phyloP scores from a whole-genome alignment of 208 protist species.

The Tetramitus jugosus region DNA sequence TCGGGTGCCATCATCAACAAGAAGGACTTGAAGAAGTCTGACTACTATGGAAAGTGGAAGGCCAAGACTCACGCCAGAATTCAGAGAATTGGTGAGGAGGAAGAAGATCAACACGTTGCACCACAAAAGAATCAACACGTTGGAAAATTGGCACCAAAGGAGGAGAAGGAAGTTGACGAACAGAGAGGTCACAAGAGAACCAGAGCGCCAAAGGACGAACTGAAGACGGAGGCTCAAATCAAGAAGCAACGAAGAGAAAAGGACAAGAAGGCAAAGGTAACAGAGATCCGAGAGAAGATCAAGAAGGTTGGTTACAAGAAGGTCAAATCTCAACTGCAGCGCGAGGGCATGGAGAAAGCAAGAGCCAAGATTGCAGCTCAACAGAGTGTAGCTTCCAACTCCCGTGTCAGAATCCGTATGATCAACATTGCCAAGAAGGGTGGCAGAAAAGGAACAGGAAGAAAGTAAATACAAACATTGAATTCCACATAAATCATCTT shows the following conservation, averaged over 20 bases:
- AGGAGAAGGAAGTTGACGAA: not conserved
- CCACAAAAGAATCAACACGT: not conserved
- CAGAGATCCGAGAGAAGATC: not conserved
- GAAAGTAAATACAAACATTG: no score
- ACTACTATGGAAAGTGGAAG: slow-evolving; percentile 3
- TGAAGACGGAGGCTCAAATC: not conserved
- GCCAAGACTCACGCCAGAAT: not conserved
- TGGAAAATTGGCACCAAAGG: no score
- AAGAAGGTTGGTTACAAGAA: not conserved
- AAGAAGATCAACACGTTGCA: not conserved
- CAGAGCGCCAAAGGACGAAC: not conserved
- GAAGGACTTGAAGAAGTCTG: not conserved
- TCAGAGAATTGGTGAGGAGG: slow-evolving; percentile 5
- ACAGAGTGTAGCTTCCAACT: no score
- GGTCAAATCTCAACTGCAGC: not conserved
- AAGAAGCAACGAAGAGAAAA: not conserved
- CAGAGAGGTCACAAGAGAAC: not conserved
- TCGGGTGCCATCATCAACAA: not conserved
- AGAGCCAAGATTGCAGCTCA: not conserved
- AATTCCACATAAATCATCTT: no score
- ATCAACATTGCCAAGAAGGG: no score
- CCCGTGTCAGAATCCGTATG: no score
- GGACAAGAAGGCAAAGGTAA: not conserved
- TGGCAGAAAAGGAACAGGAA: no score
- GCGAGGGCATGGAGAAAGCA: not conserved